Conservation (phyloP, 2,329 filamentous ascomycete genomes). For the Ceratocystis albifundus region DNA sequence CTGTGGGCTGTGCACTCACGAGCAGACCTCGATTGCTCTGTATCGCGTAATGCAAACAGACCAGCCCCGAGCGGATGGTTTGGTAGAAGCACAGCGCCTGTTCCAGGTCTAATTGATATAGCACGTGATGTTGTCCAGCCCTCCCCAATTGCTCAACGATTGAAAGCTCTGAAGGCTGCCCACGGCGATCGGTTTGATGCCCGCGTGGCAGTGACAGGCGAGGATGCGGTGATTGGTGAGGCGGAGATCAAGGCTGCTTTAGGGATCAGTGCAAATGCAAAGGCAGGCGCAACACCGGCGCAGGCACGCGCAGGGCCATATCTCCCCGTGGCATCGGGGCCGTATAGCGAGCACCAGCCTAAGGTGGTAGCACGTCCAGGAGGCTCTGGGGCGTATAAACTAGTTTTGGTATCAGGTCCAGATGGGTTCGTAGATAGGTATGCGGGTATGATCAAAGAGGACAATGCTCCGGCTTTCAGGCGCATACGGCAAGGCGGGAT, state of each 20-base stretch:
- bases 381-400: constrained; percentile 38
- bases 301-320: constrained; percentile 26
- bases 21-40: constrained; percentile 36
- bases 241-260: constrained; percentile 36
- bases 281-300: constrained; percentile 26
- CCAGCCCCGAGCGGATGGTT: constrained; percentile 21
- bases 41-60: background rate
- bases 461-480: constrained; percentile 21
- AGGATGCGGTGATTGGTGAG: constrained; percentile 53
- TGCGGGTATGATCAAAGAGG: constrained; percentile 44
- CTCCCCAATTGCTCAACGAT: constrained; percentile 47
- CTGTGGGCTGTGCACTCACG: constrained; percentile 67
- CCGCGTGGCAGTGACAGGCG: constrained; percentile 72
- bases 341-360: constrained; percentile 20
- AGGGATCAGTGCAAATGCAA: constrained; percentile 25
- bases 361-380: constrained; percentile 23
- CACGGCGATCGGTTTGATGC: constrained; percentile 50
- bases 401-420: constrained; percentile 80
- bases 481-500: constrained; percentile 21
- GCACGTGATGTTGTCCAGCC: constrained; percentile 27
- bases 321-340: constrained; percentile 27
- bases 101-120: constrained; percentile 22
- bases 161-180: constrained; percentile 49
- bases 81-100: constrained; percentile 22
- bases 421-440: constrained; percentile 77